A percentile compares a stretch with the other conserved stretches of the same genome.
phyloP scores from a whole-genome alignment of 257 asterid genomes.

The Solanum stenotomum region DNA sequence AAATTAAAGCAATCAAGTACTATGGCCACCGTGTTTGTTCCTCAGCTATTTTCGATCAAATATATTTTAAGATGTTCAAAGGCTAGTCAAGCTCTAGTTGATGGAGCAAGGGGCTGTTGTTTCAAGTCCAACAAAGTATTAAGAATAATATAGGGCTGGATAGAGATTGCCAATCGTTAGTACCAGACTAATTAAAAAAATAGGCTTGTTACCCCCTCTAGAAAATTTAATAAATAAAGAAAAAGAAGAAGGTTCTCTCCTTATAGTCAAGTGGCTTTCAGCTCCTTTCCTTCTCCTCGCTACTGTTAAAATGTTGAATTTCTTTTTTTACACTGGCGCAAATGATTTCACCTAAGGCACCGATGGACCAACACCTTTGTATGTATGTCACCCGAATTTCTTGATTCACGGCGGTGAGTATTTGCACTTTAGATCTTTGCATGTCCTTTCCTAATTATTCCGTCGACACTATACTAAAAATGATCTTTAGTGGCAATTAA shows the following conservation, averaged over 20 bases:
- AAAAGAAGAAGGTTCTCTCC: no score
- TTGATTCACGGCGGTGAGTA: not conserved
- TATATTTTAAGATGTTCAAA: not conserved
- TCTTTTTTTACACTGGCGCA: not conserved
- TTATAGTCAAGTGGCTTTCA: no score
- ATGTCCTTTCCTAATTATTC: no score
- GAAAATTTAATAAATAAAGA: no score
- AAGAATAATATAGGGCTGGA: not conserved
- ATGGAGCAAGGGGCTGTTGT: not conserved
- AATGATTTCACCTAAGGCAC: not conserved
- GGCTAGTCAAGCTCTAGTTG: not conserved
- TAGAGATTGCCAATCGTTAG: not conserved
- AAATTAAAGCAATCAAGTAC: not conserved
- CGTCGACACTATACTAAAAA: no score
- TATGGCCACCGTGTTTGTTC: not conserved
- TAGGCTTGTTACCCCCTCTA: no score
- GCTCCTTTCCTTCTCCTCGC: fast-evolving
- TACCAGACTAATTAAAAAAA: not conserved
- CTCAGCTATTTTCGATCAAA: not conserved
- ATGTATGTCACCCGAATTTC: not conserved
- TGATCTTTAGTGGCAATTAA: no score
- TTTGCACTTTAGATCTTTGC: not conserved
- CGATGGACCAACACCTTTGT: not conserved
- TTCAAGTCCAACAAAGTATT: not conserved
- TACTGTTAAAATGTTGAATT: not conserved